These are phyloP conservation scores for Solioccasus polychromus DNA, from an alignment of 768 basidiomycete species.

Conservation along the genomic window DNA sequence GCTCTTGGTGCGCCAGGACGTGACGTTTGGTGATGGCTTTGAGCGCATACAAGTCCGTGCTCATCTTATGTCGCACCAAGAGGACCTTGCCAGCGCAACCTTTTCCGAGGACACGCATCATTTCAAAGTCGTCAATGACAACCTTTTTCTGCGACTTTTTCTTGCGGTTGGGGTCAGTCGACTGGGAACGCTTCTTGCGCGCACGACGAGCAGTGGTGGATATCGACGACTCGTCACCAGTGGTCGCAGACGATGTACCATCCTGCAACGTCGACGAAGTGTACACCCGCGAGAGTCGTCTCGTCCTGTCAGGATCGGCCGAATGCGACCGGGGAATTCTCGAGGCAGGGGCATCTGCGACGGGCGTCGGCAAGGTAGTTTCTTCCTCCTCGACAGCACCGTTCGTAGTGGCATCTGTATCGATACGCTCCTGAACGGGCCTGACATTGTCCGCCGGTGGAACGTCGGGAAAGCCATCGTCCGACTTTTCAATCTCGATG, in stretches of 20 bases:
- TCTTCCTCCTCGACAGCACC: slow-evolving; percentile 29
- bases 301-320: slow-evolving; percentile 67
- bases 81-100: slow-evolving; percentile 97
- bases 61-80: slow-evolving; percentile 78
- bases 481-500: slow-evolving; percentile 24
- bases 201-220: slow-evolving; percentile 49
- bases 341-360: slow-evolving; percentile 34
- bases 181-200: slow-evolving; percentile 55
- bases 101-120: slow-evolving; percentile 94
- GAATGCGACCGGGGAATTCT: slow-evolving; percentile 78
- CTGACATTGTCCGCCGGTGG: slow-evolving; percentile 7
- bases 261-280: slow-evolving; percentile 50
- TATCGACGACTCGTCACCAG: slow-evolving; percentile 71
- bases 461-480: slow-evolving; percentile 16
- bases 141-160: slow-evolving; percentile 66
- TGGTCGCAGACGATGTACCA: slow-evolving; percentile 52
- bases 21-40: slow-evolving; percentile 98
- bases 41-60: slow-evolving; percentile 78
- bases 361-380: slow-evolving; percentile 35
- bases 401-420: slow-evolving; percentile 22
- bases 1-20: slow-evolving; percentile 93
- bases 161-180: slow-evolving; percentile 47
- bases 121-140: slow-evolving; percentile 89
- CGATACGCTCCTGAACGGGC: slow-evolving; percentile 13
- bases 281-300: slow-evolving; percentile 57